These are phyloP conservation scores for Alternaria conjuncta DNA, from an alignment of 2,329 filamentous ascomycete species.

Conservation along the genomic window DNA sequence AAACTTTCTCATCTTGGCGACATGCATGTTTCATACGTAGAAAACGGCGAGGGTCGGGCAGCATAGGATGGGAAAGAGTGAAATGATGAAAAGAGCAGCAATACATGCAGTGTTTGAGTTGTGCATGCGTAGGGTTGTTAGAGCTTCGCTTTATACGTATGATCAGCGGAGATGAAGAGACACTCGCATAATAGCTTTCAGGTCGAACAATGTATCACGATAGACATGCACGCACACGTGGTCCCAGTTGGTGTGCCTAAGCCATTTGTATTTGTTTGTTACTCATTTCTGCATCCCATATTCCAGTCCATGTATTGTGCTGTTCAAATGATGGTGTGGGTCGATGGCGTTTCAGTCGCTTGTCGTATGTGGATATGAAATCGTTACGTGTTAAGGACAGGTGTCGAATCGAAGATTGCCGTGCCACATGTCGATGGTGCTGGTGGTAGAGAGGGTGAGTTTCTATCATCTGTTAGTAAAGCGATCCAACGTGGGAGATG, in stretches of 20 bases:
- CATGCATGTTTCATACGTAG: background rate
- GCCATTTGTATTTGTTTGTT: background rate
- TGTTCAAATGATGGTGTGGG: background rate
- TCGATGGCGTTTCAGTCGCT: background rate
- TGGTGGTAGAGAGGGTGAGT: background rate
- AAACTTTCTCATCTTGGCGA: background rate
- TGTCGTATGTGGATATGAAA: background rate
- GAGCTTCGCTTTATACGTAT: background rate
- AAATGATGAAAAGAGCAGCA: background rate
- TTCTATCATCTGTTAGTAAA: background rate
- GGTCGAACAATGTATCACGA: background rate
- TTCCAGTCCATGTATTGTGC: background rate
- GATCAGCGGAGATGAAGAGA: background rate
- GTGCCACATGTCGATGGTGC: background rate
- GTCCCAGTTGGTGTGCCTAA: background rate
- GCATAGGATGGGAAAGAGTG: background rate
- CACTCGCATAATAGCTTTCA: background rate
- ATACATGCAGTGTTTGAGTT: background rate
- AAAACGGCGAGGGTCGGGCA: background rate
- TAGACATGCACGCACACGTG: background rate
- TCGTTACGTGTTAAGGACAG: slow-evolving; percentile 5
- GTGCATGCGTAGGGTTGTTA: background rate
- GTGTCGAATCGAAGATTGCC: slow-evolving; percentile 1
- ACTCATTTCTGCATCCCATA: background rate
- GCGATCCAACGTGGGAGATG: background rate